Evolutionary conservation across 768 basidiomycete genomes (phyloP), one percentile per base, ranked within the genome.

Genomic region (Mycena maculata): DNA sequence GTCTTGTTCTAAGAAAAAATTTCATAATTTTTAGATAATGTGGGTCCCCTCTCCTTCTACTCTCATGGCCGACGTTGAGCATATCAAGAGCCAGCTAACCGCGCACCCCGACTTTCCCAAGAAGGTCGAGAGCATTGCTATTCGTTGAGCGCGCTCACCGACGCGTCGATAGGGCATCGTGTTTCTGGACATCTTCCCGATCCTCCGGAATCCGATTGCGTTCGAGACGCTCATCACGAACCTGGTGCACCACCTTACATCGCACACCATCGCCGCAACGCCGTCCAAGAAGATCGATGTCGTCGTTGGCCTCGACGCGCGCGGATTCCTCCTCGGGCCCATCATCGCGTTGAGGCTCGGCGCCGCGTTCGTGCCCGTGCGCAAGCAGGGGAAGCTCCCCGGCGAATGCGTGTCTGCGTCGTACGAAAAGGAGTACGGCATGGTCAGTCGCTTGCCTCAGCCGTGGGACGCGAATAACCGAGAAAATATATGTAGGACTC

Each of bases 331-430:
- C 55, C 79, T 99, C 12, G 98, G 96, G 1, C 98, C 98, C 1
- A 87, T 95, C 71, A 88, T 99, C 72, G 98, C 98, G 6, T 80
- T 94, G 74, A 85, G 97, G 63, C 82, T 99, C 28, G 94, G 94
- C 28, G 96, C 96, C 2, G 94, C 95, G 13, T 99, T 99, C 71
- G 95, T 98, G 4, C 96, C 98, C 2, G 96, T 99, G 36, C 86
- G 98, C 65, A 99, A 99, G 81, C 82, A 83, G 67, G 96, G 96
- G 6, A 99, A 99, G 78, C 85, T 99, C n/a, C 98, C 98, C 8
- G 98, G 98, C 49, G 75, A 88, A 71, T 92, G 91, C 76, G 85
- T 90, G 49, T 83, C 84, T 33, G 91, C 88, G 3, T 85, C 84
- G 23, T 99, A 95, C 72, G 88, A 90, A 78, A 98, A 98, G 83